Base-by-base conservation (phyloP, 805 yeast genomes). In the Zygotorulaspora danielsina region DNA sequence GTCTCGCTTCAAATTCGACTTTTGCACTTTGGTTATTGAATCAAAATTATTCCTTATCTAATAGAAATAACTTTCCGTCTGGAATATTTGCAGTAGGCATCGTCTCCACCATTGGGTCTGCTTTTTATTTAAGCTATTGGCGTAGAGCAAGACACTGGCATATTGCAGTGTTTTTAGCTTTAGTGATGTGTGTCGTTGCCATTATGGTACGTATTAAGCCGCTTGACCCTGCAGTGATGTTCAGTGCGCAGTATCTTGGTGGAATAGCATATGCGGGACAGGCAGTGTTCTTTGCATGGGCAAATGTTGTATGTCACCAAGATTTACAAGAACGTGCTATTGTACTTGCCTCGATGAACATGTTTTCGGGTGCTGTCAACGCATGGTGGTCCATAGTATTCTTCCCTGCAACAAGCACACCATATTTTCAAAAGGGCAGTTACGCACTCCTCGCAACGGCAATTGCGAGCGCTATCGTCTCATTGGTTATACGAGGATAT, bases 251-350 rank as follows among this genome's bases (percentile, higher is more conserved):
- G 37, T 77, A 76, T 45, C 40, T 76, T 2, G 67, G 78, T 26
- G 82, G 81, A 10, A 51, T 72, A 11, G 55, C 78, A 0, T 76
- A 70, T 48, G 77, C 81, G 24, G 81, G 79, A 3, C 83, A 78
- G 45, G 73, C 84, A 0, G 67, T 73, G 0, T 73, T 75, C 54
- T 74, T 79, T 36, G 75, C 82, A 0, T 78, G 84, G 83, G 81
- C 81, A 2, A 78, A 78, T 48, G 64, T 75, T 33, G 74, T 76
- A 1, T 75, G 80, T 45, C 68, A 72, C 21, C 68, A 74, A 45
- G 85, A 80, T 55, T 55, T 75, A 18, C 78, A 79, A 61, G 81
- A 76, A 50, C 67, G 84, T 51, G 81, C 84, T 0, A 65, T 79
- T 33, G 80, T 78, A 1, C 61, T 79, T 34, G 84, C 81, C 0